Conservation (phyloP, 768 basidiomycete species). For the Leccinellum albellum region DNA sequence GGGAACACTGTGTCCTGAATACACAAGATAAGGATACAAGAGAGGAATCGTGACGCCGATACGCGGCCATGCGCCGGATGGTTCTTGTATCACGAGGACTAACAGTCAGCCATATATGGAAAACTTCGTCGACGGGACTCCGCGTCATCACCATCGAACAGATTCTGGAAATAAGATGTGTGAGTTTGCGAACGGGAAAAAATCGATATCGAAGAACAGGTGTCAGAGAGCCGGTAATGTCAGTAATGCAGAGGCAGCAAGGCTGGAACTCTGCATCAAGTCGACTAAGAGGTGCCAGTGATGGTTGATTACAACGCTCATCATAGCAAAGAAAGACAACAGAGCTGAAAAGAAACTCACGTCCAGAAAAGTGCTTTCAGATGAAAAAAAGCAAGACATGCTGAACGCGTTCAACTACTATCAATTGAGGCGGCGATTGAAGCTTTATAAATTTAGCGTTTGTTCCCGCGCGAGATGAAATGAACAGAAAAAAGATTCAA, state of each 20-base stretch:
- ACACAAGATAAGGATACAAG: constrained; percentile 8
- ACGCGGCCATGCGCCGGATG: not conserved
- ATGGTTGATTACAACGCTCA: constrained; percentile 75
- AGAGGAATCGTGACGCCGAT: not conserved
- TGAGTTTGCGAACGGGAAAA: constrained; percentile 16
- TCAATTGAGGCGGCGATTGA: constrained; percentile 25
- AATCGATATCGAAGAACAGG: not conserved
- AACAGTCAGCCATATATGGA: not conserved
- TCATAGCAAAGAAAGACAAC: constrained; percentile 34
- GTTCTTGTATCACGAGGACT: constrained; percentile 5
- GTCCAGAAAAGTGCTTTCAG: too few relatives aligned
- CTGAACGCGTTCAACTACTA: not conserved
- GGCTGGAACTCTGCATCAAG: constrained; percentile 42
- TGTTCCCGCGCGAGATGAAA: too few relatives aligned
- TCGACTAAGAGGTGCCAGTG: constrained; percentile 95
- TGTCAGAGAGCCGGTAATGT: constrained; percentile 70
- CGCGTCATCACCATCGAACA: not conserved
- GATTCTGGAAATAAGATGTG: constrained; percentile 3
- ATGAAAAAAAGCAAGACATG: too few relatives aligned
- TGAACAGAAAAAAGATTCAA: too few relatives aligned
- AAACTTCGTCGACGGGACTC: not conserved
- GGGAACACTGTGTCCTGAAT: not conserved
- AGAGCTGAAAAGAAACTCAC: too few relatives aligned
- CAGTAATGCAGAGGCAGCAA: constrained; percentile 55
- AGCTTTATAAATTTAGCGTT: not conserved